Percentiles rank a stretch among this genome's conserved stretches.
phyloP scores from a whole-genome alignment of 2,329 filamentous ascomycete genomes.

The Zymoseptoria pseudotritici region DNA sequence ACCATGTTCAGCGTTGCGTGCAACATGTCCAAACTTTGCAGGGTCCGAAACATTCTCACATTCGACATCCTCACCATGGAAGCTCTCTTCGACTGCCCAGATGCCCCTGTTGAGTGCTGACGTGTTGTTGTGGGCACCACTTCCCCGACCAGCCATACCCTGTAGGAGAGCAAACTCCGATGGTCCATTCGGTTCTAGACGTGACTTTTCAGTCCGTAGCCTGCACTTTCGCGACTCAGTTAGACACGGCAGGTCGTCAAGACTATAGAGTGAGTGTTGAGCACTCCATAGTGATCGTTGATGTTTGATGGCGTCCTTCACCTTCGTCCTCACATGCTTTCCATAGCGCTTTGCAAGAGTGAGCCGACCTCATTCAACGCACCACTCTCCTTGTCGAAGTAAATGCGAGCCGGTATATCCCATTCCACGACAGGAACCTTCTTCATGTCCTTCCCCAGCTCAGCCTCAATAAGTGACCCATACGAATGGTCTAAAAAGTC shows the following conservation, averaged over 20 bases:
- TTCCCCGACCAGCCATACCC: not conserved
- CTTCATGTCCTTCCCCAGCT: constrained; percentile 74
- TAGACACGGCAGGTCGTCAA: no score
- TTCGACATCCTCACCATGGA: not conserved
- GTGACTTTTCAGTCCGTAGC: not conserved
- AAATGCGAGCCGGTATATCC: constrained; percentile 82
- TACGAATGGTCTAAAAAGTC: constrained; percentile 97
- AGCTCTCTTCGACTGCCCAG: not conserved
- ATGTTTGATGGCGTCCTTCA: not conserved
- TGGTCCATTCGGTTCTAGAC: not conserved
- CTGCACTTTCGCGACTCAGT: not conserved
- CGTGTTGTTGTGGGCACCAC: not conserved
- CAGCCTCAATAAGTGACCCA: constrained; percentile 73
- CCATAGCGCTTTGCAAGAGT: constrained; percentile 22
- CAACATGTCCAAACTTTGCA: not conserved
- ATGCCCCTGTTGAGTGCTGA: not conserved
- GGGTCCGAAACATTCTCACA: not conserved
- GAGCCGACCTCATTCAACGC: constrained; percentile 22
- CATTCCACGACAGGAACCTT: constrained; percentile 86
- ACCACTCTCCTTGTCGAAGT: constrained; percentile 38
- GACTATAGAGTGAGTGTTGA: no score
- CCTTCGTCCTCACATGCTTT: constrained; percentile 4
- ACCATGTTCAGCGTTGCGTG: not conserved
- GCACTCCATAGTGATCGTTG: not conserved
- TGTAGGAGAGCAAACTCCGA: not conserved